A percentile compares a stretch with the other conserved stretches of the same genome.
Evolutionary conservation across 306 rosid genomes (phyloP).

Genomic region (Prunus dulcis): DNA sequence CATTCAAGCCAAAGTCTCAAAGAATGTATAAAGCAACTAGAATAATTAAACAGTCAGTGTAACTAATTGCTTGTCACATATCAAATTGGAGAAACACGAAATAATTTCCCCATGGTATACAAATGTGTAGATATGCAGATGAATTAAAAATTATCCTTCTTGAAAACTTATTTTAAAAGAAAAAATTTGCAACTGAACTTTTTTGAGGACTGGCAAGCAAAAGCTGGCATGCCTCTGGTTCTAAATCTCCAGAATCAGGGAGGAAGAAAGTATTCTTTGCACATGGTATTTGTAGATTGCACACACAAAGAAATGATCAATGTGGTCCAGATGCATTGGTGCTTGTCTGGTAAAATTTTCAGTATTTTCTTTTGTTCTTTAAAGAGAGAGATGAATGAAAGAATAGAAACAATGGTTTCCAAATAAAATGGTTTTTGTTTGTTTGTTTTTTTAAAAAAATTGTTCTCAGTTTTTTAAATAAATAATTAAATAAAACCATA

Average conservation of each 20-base stretch:
- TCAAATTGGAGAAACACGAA: slow-evolving; percentile 10
- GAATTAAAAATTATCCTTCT: not conserved
- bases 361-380: not conserved
- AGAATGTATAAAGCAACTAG: not conserved
- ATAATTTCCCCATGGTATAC: not conserved
- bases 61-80: not conserved
- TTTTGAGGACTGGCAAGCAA: not conserved
- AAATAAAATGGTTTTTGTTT: not conserved
- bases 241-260: not conserved
- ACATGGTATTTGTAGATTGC: not conserved
- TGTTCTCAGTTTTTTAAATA: not conserved
- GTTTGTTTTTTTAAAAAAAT: too few relatives aligned
- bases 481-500: not conserved
- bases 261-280: not conserved
- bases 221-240: not conserved
- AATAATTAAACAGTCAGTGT: not conserved
- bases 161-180: not conserved
- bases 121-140: not conserved
- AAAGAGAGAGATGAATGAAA: not conserved
- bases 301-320: not conserved
- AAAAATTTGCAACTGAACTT: not conserved
- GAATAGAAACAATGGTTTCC: not conserved
- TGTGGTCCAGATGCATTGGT: not conserved
- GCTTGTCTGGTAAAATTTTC: not conserved
- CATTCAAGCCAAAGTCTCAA: not conserved